Evolutionary conservation across 2,329 filamentous ascomycete species (phyloP), one percentile per base, ranked within the genome.

Genomic region (Zelopaecilomyces penicillatus): DNA sequence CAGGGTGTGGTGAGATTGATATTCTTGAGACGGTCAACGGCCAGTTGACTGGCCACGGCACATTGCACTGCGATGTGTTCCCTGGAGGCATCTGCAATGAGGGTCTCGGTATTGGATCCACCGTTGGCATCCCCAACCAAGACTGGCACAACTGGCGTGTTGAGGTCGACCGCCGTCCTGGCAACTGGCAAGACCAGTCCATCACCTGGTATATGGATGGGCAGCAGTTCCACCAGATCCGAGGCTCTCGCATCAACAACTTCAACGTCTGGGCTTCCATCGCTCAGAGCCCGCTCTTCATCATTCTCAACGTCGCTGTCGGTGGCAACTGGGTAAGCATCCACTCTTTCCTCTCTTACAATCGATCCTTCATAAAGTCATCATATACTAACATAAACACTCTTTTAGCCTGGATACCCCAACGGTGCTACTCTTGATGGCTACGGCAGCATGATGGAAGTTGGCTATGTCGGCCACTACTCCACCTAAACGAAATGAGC

Each of bases 1-100:
- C 76, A 0, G 43, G 48, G 6, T 73, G 71, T 46, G 76, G 76
- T 48, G 76, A 80, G 65, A 63, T 80, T 41, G 76, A 80, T 56
- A 71, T 79, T 52, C 65, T 80, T 56, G 76, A 80, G 65, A 70
- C 68, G 45, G 60, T 77, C 53, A 75, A 78, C 58, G 76, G 75
- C 7, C 43, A 63, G 35, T 58, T 60, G 4, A 65, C 61, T 2
- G 74, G 61, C 8, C 68, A 71, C 43, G 75, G 71, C 29, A 76
- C 72, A 6, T 60, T 71, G 3, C 76, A 80, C 63, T 80, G 75
- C 60, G 71, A 72, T 27, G 48, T 49, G 19, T 48, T 55, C 4
- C 57, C 59, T 4, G 73, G 71, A 12, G 73, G 73, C 5, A 60
- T 69, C 33, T 79, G 75, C 65, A 67, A 71, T 38, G 75, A 78